These are phyloP conservation scores for Leonotis leonurus DNA, from an alignment of 257 asterid genomes.

Conservation along the genomic window DNA sequence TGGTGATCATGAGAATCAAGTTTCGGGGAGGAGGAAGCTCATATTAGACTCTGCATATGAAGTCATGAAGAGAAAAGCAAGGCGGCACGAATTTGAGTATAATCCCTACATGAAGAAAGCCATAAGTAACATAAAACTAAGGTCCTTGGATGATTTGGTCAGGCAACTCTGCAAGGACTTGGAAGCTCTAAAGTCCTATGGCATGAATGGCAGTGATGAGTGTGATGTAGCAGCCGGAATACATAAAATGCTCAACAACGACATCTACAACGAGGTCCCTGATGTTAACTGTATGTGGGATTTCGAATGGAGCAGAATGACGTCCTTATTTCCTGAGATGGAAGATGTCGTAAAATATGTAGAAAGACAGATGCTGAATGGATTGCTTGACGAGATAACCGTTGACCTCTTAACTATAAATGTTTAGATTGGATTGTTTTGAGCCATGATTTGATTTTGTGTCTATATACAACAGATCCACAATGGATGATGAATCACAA, in stretches of 20 bases:
- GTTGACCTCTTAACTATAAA: slow-evolving; percentile 35
- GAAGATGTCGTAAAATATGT: slow-evolving; percentile 51
- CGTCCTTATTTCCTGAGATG: slow-evolving; percentile 36
- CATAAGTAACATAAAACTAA: slow-evolving; percentile 18
- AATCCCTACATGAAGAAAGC: slow-evolving; percentile 31
- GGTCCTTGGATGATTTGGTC: slow-evolving; percentile 60
- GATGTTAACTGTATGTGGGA: slow-evolving; percentile 78
- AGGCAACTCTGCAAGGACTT: slow-evolving; percentile 57
- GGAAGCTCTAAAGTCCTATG: slow-evolving; percentile 39
- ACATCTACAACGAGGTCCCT: slow-evolving; percentile 34
- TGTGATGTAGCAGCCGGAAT: slow-evolving; percentile 40
- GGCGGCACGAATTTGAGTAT: slow-evolving; percentile 36
- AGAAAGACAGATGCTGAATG: slow-evolving; percentile 60
- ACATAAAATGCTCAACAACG: slow-evolving; percentile 49
- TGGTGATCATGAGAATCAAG: slow-evolving; percentile 33
- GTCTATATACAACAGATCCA: background rate
- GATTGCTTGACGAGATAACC: slow-evolving; percentile 61
- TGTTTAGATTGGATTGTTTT: slow-evolving; percentile 29
- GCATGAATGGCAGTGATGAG: slow-evolving; percentile 32
- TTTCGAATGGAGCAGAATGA: slow-evolving; percentile 49
- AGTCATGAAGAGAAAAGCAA: slow-evolving; percentile 66
- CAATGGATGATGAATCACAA: background rate
- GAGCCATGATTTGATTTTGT: slow-evolving; percentile 11
- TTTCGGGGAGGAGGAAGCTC: slow-evolving; percentile 38
- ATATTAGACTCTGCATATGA: slow-evolving; percentile 61